Conservation (phyloP, 768 basidiomycete genomes). For the Termitomyces sp. region DNA sequence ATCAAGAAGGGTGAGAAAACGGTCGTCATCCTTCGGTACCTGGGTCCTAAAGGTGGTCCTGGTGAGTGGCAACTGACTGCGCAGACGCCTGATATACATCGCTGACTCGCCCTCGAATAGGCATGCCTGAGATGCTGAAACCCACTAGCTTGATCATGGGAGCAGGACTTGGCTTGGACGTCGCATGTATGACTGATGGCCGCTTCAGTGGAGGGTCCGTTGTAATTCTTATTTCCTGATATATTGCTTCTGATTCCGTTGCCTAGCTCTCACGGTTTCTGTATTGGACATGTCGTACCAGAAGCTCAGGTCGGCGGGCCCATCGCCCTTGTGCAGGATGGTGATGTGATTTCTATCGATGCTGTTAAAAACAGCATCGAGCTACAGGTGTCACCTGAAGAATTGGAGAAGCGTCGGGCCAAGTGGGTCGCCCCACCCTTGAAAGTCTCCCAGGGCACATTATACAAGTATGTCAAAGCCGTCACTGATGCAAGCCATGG, state of each 20-base stretch:
- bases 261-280: slow-evolving; percentile 91
- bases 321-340: slow-evolving; percentile 86
- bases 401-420: slow-evolving; percentile 67
- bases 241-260: slow-evolving; percentile 9
- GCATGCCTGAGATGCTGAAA: slow-evolving; percentile 99
- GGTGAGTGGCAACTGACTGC: slow-evolving; percentile 48
- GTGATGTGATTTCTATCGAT: slow-evolving; percentile 85
- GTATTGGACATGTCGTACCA: slow-evolving; percentile 95
- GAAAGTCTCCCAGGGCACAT: slow-evolving; percentile 76
- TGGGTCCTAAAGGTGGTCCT: slow-evolving; percentile 96
- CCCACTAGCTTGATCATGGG: slow-evolving; percentile 99
- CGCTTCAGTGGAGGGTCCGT: slow-evolving; percentile 96
- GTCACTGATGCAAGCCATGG: slow-evolving; percentile 92
- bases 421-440: slow-evolving; percentile 84
- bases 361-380: slow-evolving; percentile 84
- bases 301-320: slow-evolving; percentile 94
- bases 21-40: slow-evolving; percentile 90
- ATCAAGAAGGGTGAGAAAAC: slow-evolving; percentile 97
- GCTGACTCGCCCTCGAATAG: slow-evolving; percentile 35
- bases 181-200: slow-evolving; percentile 96
- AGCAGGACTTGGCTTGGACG: slow-evolving; percentile 92
- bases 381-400: slow-evolving; percentile 72
- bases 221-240: slow-evolving; percentile 15
- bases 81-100: neutral
- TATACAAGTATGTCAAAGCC: slow-evolving; percentile 85